A percentile compares a stretch with the other conserved stretches of the same genome.
These are phyloP conservation scores for Musa acuminata DNA, from an alignment of 176 grass and related monocot genomes.

Conservation along the genomic window DNA sequence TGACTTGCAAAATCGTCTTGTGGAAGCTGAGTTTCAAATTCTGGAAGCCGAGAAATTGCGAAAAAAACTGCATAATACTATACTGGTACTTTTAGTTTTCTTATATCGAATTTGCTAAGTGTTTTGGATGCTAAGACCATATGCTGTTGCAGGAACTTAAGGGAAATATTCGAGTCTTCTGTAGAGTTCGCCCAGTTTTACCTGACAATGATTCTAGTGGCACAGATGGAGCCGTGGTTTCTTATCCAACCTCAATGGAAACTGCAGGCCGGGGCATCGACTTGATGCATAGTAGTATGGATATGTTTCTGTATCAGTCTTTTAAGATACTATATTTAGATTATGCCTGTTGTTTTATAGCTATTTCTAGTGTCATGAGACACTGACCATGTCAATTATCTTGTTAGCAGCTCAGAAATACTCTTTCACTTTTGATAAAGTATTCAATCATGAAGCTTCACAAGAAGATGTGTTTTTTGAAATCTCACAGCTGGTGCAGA, in stretches of 20 bases:
- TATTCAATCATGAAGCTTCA: slow-evolving; percentile 61
- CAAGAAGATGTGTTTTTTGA: slow-evolving; percentile 93
- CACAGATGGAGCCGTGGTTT: slow-evolving; percentile 37
- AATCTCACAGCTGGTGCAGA: slow-evolving; percentile 91
- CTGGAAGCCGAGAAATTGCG: slow-evolving; percentile 70
- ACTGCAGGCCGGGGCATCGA: slow-evolving; percentile 59
- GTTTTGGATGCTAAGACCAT: background rate
- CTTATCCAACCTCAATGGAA: slow-evolving; percentile 75
- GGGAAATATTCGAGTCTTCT: slow-evolving; percentile 95
- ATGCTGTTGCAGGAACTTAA: slow-evolving; percentile 67
- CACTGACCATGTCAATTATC: background rate
- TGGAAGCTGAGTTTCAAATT: slow-evolving; percentile 68
- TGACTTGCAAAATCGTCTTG: slow-evolving; percentile 57
- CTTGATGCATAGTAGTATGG: slow-evolving; percentile 53
- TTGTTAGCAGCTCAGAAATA: slow-evolving; percentile 49
- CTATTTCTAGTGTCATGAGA: background rate
- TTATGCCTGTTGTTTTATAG: background rate
- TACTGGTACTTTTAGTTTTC: slow-evolving; percentile 44
- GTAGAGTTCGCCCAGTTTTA: slow-evolving; percentile 71
- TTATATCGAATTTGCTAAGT: background rate
- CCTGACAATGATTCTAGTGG: slow-evolving; percentile 35
- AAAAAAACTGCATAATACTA: slow-evolving; percentile 90
- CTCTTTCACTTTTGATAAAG: slow-evolving; percentile 90
- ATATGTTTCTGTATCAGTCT: background rate
- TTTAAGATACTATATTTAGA: slow-evolving; percentile 1